phyloP scores from a whole-genome alignment of 192 early-diverging fungal species.

The Thamnidium elegans region DNA sequence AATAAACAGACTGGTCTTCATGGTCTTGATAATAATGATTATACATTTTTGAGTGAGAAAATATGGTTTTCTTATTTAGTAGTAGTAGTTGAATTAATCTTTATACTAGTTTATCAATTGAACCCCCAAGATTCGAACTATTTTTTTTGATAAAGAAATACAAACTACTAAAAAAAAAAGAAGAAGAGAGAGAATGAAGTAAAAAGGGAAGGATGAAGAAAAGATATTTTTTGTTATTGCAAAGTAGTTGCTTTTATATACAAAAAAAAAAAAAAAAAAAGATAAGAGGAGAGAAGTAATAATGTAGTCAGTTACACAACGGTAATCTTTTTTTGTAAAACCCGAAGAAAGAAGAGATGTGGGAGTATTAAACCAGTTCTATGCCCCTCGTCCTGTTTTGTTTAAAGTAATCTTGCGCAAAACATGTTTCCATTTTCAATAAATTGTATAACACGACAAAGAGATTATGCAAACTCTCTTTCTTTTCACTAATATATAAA shows the following conservation, averaged over 20 bases:
- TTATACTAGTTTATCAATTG: constrained; percentile 4
- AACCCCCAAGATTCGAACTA: background rate
- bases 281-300: background rate
- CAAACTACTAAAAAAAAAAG: background rate
- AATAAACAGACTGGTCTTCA: background rate
- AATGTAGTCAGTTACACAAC: too few species aligned
- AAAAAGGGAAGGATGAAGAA: background rate
- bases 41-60: background rate
- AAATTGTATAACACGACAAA: too few species aligned
- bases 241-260: too few species aligned
- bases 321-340: too few species aligned
- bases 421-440: too few species aligned
- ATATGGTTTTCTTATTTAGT: background rate
- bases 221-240: background rate
- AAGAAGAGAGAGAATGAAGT: too few species aligned
- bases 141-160: constrained; percentile 4
- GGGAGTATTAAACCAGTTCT: background rate
- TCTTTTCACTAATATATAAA: too few species aligned
- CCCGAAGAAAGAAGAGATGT: too few species aligned
- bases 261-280: background rate
- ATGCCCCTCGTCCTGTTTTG: constrained; percentile 2
- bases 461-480: too few species aligned
- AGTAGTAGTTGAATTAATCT: constrained; percentile 4
- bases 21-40: background rate
- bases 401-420: background rate